Percentiles rank a stretch among this genome's conserved stretches.
These are phyloP conservation scores for Sporisorium iseilematis-ciliati DNA, from an alignment of 1,284 basidiomycete genomes.

Conservation along the genomic window DNA sequence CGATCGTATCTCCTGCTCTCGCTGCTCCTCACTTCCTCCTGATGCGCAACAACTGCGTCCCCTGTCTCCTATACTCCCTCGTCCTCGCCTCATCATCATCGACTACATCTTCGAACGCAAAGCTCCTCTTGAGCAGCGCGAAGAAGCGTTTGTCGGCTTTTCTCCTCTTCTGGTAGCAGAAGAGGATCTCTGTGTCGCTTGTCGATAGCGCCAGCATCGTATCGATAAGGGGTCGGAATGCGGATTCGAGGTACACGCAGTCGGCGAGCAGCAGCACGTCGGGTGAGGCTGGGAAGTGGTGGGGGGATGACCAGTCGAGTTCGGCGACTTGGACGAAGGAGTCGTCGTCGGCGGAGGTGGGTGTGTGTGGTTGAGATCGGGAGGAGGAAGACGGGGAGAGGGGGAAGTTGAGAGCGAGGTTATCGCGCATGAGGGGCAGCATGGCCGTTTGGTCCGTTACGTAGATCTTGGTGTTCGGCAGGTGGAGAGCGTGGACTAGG, in stretches of 20 bases:
- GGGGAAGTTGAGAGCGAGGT: slow-evolving; percentile 54
- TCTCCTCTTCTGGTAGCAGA: slow-evolving; percentile 93
- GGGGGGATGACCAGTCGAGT: slow-evolving; percentile 54
- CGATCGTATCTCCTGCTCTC: no score
- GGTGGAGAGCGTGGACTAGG: slow-evolving; percentile 79
- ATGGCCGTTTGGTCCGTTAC: slow-evolving; percentile 85
- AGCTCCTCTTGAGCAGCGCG: slow-evolving; percentile 81
- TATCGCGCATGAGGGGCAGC: slow-evolving; percentile 61
- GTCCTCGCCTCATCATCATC: slow-evolving; percentile 57
- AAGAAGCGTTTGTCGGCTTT: slow-evolving; percentile 96
- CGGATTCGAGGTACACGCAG: slow-evolving; percentile 90
- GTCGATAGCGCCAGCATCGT: slow-evolving; percentile 79
- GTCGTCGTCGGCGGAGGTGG: not conserved
- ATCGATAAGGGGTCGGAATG: slow-evolving; percentile 86
- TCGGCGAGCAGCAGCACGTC: slow-evolving; percentile 76
- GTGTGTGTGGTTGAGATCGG: not conserved
- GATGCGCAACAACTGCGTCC: slow-evolving; percentile 55
- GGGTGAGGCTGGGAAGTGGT: slow-evolving; percentile 70
- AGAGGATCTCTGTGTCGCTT: slow-evolving; percentile 74
- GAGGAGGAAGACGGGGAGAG: not conserved
- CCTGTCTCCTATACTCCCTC: slow-evolving; percentile 55
- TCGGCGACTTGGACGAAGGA: slow-evolving; percentile 10
- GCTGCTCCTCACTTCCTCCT: slow-evolving; percentile 10
- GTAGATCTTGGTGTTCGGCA: slow-evolving; percentile 72
- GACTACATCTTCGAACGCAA: slow-evolving; percentile 79